Percentiles rank a stretch among this genome's conserved stretches.
These are phyloP conservation scores for Capronia americana DNA, from an alignment of 2,329 filamentous ascomycete genomes.

Conservation along the genomic window DNA sequence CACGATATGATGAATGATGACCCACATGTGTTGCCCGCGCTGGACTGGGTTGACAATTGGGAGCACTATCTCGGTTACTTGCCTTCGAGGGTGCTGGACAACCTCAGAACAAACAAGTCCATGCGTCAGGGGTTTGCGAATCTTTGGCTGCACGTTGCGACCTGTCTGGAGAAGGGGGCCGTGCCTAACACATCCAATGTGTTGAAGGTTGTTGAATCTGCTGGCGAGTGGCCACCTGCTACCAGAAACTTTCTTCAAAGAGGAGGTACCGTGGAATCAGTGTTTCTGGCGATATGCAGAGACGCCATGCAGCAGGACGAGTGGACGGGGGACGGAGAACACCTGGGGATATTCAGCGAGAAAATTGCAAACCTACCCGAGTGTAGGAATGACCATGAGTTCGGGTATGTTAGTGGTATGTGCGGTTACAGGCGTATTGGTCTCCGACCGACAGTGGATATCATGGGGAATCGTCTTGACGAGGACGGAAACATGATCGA, in stretches of 20 bases:
- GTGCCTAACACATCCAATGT: conserved; percentile 41
- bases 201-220: conserved; percentile 32
- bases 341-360: conserved; percentile 32
- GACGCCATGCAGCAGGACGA: conserved; percentile 40
- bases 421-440: conserved; percentile 35
- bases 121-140: conserved; percentile 46
- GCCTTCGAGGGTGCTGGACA: conserved; percentile 38
- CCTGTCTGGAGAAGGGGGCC: conserved; percentile 37
- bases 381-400: conserved; percentile 49
- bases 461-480: conserved; percentile 21
- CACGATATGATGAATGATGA: conserved; percentile 38
- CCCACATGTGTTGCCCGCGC: conserved; percentile 34
- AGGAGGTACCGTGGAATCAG: conserved; percentile 44
- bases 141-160: conserved; percentile 43
- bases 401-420: conserved; percentile 43
- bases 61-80: conserved; percentile 38
- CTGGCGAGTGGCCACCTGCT: conserved; percentile 42
- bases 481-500: conserved; percentile 25
- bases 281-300: conserved; percentile 34
- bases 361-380: conserved; percentile 39
- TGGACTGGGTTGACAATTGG: conserved; percentile 35
- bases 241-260: conserved; percentile 44
- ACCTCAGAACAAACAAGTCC: conserved; percentile 47
- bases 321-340: conserved; percentile 42
- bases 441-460: conserved; percentile 7